phyloP scores from a whole-genome alignment of 202 grass and related monocot species.

The Sporobolus alterniflorus region DNA sequence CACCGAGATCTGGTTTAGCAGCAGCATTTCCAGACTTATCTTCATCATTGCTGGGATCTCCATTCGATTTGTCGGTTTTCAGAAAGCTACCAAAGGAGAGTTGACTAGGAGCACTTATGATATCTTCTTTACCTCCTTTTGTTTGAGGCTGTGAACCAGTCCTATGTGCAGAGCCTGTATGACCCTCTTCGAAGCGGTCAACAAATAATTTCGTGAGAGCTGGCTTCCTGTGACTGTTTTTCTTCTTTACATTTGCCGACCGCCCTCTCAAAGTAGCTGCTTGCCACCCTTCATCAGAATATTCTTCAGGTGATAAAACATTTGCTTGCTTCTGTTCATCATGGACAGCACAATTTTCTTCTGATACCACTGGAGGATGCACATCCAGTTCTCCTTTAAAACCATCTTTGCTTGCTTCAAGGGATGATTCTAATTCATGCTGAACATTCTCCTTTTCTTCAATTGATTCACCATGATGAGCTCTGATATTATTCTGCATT shows the following conservation, averaged over 20 bases:
- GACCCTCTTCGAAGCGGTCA: conserved; percentile 54
- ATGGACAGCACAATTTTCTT: conserved; percentile 49
- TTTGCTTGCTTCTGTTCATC: conserved; percentile 51
- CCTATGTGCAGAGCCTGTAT: conserved; percentile 41
- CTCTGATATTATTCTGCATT: conserved; percentile 92
- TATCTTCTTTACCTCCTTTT: conserved; percentile 45
- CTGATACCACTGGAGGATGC: conserved; percentile 26
- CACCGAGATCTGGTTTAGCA: conserved; percentile 36
- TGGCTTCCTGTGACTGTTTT: conserved; percentile 53
- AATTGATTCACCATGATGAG: conserved; percentile 60
- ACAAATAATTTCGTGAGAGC: conserved; percentile 62
- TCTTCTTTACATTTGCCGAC: conserved; percentile 63
- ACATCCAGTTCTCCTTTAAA: conserved; percentile 35
- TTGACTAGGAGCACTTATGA: conserved; percentile 37
- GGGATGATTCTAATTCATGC: conserved; percentile 38
- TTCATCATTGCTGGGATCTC: conserved; percentile 47
- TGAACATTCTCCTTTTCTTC: conserved; percentile 61
- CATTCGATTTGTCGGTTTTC: conserved; percentile 46
- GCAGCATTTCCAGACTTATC: conserved; percentile 20
- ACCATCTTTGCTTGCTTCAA: conserved; percentile 32
- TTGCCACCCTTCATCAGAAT: conserved; percentile 99
- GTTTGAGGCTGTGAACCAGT: conserved; percentile 40
- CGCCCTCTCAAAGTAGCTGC: conserved; percentile 81
- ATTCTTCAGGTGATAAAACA: conserved; percentile 82
- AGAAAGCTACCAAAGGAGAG: conserved; percentile 49